A percentile compares a stretch with the other conserved stretches of the same genome.
phyloP scores from a whole-genome alignment of 176 grass and related monocot genomes.

The Ensete glaucum region DNA sequence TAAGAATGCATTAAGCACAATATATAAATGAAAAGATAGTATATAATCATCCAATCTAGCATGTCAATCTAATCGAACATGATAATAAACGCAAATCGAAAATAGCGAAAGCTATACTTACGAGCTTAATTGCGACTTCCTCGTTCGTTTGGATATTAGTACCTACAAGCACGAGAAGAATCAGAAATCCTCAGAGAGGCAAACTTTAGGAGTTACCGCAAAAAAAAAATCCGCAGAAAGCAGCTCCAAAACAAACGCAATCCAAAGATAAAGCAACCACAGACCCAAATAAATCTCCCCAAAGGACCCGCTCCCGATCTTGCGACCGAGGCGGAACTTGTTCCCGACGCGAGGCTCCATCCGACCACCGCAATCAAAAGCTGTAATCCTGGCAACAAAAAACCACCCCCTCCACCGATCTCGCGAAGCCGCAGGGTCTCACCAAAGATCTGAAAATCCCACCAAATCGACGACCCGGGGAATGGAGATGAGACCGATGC shows the following conservation, averaged over 20 bases:
- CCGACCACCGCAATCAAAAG: not conserved
- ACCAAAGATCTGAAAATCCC: not conserved
- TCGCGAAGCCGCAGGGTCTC: not conserved
- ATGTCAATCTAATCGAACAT: too few species aligned
- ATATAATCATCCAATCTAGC: too few species aligned
- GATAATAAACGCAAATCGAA: too few species aligned
- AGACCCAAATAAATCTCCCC: conserved; percentile 59
- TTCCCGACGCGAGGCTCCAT: conserved; percentile 70
- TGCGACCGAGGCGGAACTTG: conserved; percentile 60
- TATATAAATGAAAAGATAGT: not conserved
- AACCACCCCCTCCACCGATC: not conserved
- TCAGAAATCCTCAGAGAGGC: not conserved
- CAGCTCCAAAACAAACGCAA: not conserved
- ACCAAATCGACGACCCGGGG: not conserved
- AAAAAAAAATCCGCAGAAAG: not conserved
- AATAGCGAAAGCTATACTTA: conserved; percentile 22
- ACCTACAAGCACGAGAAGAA: conserved; percentile 29
- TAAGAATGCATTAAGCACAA: not conserved
- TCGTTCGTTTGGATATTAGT: conserved; percentile 71
- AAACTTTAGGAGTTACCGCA: not conserved
- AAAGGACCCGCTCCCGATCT: conserved; percentile 66
- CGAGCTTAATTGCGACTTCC: conserved; percentile 80
- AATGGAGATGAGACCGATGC: not conserved
- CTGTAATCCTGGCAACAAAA: not conserved
- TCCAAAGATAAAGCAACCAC: not conserved